Evolutionary conservation across 257 asterid species (phyloP).

Genomic region (Nicotiana paniculata): DNA sequence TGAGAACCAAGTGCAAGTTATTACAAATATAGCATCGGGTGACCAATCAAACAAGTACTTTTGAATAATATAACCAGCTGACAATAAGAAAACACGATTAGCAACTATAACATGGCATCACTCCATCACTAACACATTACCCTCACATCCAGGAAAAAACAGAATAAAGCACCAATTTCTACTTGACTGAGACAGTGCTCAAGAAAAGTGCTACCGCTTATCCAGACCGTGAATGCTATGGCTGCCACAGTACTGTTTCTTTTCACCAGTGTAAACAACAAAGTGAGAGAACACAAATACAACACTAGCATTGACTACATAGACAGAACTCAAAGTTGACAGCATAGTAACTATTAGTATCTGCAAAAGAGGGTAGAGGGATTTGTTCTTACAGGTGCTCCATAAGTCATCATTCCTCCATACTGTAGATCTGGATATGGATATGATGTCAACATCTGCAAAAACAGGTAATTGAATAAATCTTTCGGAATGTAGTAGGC

Average conservation of each 20-base stretch:
- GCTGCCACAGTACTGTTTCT: background rate
- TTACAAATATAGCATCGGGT: background rate
- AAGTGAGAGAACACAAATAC: background rate
- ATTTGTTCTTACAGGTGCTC: constrained; percentile 54
- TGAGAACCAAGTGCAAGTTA: background rate
- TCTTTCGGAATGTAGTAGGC: background rate
- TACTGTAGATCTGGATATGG: constrained; percentile 63
- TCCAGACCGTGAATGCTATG: background rate
- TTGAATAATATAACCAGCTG: background rate
- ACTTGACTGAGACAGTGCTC: background rate
- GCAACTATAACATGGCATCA: background rate
- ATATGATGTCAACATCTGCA: constrained; percentile 69
- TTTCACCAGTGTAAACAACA: background rate
- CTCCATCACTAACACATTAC: background rate
- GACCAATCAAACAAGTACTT: background rate
- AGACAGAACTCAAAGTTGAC: background rate
- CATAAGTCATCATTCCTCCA: constrained; percentile 57
- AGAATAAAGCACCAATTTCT: background rate
- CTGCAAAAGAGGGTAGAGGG: background rate
- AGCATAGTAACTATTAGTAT: background rate
- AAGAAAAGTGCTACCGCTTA: background rate
- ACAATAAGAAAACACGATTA: background rate
- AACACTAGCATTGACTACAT: background rate
- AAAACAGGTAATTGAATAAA: constrained; percentile 4
- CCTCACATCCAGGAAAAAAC: background rate